Percentiles rank a stretch among this genome's conserved stretches.
Conservation (phyloP, 768 basidiomycete species). For the Mycena vitilis region DNA sequence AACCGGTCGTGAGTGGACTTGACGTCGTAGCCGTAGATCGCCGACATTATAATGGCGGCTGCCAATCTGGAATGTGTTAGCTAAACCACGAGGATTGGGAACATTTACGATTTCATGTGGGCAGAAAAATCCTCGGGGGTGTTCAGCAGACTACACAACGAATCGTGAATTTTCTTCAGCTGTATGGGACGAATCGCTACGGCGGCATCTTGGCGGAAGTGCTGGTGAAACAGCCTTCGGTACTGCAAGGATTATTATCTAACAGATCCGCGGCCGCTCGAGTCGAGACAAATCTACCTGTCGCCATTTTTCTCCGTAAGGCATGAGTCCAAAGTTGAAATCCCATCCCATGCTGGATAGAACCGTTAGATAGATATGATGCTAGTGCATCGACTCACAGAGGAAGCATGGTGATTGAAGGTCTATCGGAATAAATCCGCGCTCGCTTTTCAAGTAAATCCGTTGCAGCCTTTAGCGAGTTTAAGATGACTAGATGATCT, state of each 20-base stretch:
- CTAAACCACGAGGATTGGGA: too few relatives aligned
- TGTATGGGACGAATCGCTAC: constrained; percentile 38
- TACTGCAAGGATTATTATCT: constrained; percentile 19
- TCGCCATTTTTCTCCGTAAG: constrained; percentile 46
- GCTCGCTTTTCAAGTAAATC: constrained; percentile 12
- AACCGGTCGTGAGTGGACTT: constrained; percentile 40
- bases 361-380: neutral
- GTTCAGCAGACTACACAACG: constrained; percentile 33
- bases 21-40: constrained; percentile 44
- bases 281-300: neutral
- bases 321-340: constrained; percentile 36
- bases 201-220: constrained; percentile 39
- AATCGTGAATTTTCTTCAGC: constrained; percentile 37
- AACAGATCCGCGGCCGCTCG: neutral
- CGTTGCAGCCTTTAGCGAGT: neutral
- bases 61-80: neutral
- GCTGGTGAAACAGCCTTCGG: constrained; percentile 43
- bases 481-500: constrained; percentile 4
- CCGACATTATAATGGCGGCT: neutral
- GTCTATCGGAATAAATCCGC: constrained; percentile 13
- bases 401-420: neutral
- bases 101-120: constrained; percentile 19
- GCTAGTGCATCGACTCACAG: neutral
- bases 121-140: constrained; percentile 33
- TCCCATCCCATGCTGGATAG: constrained; percentile 1